Percentiles rank a stretch among this genome's conserved stretches.
These are phyloP conservation scores for Murraya koenigii DNA, from an alignment of 345 rosid species.

Conservation along the genomic window DNA sequence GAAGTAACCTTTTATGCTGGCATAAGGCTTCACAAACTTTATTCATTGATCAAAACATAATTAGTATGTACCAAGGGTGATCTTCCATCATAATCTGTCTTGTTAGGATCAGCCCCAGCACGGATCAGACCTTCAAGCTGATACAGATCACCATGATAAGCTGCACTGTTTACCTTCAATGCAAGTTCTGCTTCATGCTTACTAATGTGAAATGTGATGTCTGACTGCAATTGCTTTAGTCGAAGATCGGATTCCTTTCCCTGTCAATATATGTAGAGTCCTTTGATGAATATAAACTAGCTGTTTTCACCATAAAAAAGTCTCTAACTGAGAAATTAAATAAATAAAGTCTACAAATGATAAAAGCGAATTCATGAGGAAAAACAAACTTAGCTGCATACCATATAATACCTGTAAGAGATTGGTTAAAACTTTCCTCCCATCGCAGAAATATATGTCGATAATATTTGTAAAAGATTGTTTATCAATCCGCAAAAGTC, in stretches of 20 bases:
- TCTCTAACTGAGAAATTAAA: too few species aligned
- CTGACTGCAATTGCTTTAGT: constrained; percentile 75
- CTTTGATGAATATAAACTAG: not conserved
- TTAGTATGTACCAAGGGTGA: constrained; percentile 66
- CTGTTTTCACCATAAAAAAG: not conserved
- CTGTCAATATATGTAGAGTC: constrained; percentile 39
- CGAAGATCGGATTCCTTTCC: constrained; percentile 65
- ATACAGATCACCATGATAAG: constrained; percentile 76
- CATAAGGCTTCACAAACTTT: too few species aligned
- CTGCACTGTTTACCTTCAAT: constrained; percentile 75
- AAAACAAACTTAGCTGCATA: not conserved
- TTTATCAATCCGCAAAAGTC: constrained; percentile 86
- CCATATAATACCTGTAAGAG: constrained; percentile 60
- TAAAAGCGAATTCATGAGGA: not conserved
- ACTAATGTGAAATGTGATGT: constrained; percentile 76
- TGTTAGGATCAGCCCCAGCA: constrained; percentile 88
- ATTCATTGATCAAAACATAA: too few species aligned
- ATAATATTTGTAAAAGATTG: constrained; percentile 79
- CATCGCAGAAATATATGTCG: constrained; percentile 87
- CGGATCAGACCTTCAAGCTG: constrained; percentile 72
- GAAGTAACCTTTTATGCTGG: too few species aligned
- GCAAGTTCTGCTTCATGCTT: constrained; percentile 98
- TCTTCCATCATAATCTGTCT: constrained; percentile 94
- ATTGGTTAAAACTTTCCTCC: constrained; percentile 77
- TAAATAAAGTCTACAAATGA: too few species aligned